Base-by-base conservation (phyloP, 2,329 filamentous ascomycete species). In the Juglanconis juglandina region DNA sequence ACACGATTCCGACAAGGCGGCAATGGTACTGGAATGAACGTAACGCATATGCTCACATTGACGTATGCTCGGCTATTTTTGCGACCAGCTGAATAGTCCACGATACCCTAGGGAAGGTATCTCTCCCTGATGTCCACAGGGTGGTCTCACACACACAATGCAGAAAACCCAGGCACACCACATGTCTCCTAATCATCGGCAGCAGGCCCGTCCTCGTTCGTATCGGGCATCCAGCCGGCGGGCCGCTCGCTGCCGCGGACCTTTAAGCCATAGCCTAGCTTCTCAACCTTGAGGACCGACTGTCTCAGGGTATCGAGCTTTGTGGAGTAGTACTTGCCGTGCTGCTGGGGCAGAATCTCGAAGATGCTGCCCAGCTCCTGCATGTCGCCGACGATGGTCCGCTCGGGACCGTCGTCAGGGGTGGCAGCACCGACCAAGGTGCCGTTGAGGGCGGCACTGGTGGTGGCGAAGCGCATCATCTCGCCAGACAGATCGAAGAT, bases 401-500 rank as follows among this genome's bases (percentile, higher is more conserved):
- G 64, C 72, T 66, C 66, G 56, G 57, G 66, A 63, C 66, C 66
- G 57, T 68, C 68, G 30, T 62, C 66, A 64, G 63, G 59, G 44
- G 59, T 63, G 17, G 60, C 53, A 63, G 66, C 66, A 62, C 44
- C 66, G 4, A 78, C 80, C 63, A 80, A 73, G 66, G 73, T 76
- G 13, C 89, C 89, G 7, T 80, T 87, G 5, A 92, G 89, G 1
- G 92, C 92, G 72, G 96, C 90, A 33, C 87, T 87, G 5, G 93
- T 93, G 54, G 96, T 95, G 0, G 92, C 92, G 75, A 97, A 98
- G 35, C 93, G 85, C 95, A 99, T 99, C 79, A 98, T 81, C 77
- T 99, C 95, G 44, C 95, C 95, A 1, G 93, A 93, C 67, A 98
- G 84, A 73, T 99, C 95, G 70, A 96, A 97, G 2, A 99, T 76